Base-by-base conservation (phyloP, 768 basidiomycete species). In the Floccularia luteovirens region DNA sequence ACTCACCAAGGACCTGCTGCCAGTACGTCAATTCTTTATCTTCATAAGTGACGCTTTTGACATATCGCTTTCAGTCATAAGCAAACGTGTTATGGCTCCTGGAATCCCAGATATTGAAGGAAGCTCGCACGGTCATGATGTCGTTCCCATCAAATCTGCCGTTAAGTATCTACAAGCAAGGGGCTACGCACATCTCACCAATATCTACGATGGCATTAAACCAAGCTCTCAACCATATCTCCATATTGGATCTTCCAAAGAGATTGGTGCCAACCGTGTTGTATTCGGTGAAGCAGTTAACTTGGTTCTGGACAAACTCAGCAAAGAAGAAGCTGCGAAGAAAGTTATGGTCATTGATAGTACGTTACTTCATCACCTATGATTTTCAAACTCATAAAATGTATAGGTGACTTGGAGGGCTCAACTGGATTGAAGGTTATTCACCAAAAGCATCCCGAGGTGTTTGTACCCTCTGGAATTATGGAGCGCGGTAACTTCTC, bases 311-410 rank as follows among this genome's bases (percentile, higher is more conserved):
- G 89, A 91, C 51, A 72, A 66, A 23, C 62, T 88, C 35, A 69
- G 69, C 51, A 87, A 81, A 59, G 83, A 87, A 55, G 87, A 89
- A 52, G 82, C 81, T 1, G 74, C 74, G 7, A 70, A 70, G 59
- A 88, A 79, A 56, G 88, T 91, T 31, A 77, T 91, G 79, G 86
- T 89, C 43, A 89, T 92, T 45, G 90, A 91, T 53, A 85, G 83
- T 80, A 46, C 39, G 80, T 67, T n/a, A 16, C 5, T 17, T 41
- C 31, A 4, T 41, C 11, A 25, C 11, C 21, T 42, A 11, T 3
- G 28, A 33, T 2, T 23, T 50, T 40, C 27, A 56, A 12, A 38
- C 22, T 31, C 27, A 25, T 44, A 24, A 23, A 12, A 27, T 38
- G 0, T 30, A 20, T 43, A 86, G 82, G 77, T 52, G 89, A 91